Conservation (phyloP, 1,284 basidiomycete species). For the Neolentinus lepideus region DNA sequence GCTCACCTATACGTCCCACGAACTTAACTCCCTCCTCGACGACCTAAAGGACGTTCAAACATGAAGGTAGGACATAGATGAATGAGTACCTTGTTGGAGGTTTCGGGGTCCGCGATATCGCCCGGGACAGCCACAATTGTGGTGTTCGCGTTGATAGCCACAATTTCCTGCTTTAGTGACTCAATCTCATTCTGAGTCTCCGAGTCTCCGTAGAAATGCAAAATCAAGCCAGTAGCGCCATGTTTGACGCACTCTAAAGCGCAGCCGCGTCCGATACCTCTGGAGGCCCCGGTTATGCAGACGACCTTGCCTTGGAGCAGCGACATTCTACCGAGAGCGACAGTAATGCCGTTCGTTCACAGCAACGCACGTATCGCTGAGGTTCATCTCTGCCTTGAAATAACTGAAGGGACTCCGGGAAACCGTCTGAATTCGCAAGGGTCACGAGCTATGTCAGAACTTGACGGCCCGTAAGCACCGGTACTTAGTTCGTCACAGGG, state of each 20-base stretch:
- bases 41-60: constrained; percentile 32
- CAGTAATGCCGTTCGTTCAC: constrained; percentile 6
- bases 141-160: constrained; percentile 23
- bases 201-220: constrained; percentile 66
- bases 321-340: constrained; percentile 24
- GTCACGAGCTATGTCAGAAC: background rate
- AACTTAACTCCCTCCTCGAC: constrained; percentile 47
- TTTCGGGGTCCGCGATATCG: constrained; percentile 60
- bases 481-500: background rate
- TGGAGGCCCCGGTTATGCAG: constrained; percentile 70
- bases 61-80: background rate
- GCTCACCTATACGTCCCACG: constrained; percentile 62
- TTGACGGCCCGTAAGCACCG: background rate
- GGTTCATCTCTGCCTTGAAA: background rate
- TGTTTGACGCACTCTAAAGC: constrained; percentile 58
- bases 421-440: background rate
- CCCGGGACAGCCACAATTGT: constrained; percentile 44
- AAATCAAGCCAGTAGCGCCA: constrained; percentile 58
- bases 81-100: constrained; percentile 43
- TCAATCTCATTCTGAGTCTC: constrained; percentile 47
- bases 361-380: background rate
- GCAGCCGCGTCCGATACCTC: constrained; percentile 76
- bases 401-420: background rate
- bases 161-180: constrained; percentile 38
- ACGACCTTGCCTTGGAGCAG: constrained; percentile 59